Percentiles rank a stretch among this genome's conserved stretches.
These are phyloP conservation scores for Rhynchosporium agropyri DNA, from an alignment of 2,329 filamentous ascomycete species.

Conservation along the genomic window DNA sequence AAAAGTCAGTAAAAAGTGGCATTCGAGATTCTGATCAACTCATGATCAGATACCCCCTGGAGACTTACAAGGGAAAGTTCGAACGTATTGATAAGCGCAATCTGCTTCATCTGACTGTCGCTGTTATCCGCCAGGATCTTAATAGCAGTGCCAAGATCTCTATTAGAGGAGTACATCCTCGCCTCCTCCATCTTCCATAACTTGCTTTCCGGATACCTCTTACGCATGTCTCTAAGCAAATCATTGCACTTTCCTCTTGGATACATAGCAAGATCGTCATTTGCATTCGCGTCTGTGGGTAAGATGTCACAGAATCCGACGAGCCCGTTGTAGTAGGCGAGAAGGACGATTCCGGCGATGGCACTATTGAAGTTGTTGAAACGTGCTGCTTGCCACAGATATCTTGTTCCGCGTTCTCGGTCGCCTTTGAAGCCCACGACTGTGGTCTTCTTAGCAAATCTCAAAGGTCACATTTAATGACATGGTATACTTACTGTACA, in stretches of 20 bases:
- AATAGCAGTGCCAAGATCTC: conserved; percentile 68
- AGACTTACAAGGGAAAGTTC: conserved; percentile 65
- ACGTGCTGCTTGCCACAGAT: conserved; percentile 88
- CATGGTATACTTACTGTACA: conserved; percentile 55
- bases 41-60: too few species aligned
- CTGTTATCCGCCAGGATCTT: conserved; percentile 61
- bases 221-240: conserved; percentile 73
- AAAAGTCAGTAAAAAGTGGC: neutral
- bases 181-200: conserved; percentile 91
- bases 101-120: conserved; percentile 79
- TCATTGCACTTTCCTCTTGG: conserved; percentile 68
- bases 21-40: neutral
- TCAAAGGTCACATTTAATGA: neutral
- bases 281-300: conserved; percentile 59
- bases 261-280: conserved; percentile 66
- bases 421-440: conserved; percentile 90
- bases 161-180: conserved; percentile 69
- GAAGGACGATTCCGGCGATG: conserved; percentile 76
- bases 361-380: conserved; percentile 92
- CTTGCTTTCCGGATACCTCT: conserved; percentile 76
- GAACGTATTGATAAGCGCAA: conserved; percentile 82
- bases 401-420: conserved; percentile 74
- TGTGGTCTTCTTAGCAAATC: neutral
- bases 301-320: conserved; percentile 88
- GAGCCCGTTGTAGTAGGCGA: conserved; percentile 87